Conservation (phyloP, 2,329 filamentous ascomycete genomes). For the Colletotrichum caudatum region DNA sequence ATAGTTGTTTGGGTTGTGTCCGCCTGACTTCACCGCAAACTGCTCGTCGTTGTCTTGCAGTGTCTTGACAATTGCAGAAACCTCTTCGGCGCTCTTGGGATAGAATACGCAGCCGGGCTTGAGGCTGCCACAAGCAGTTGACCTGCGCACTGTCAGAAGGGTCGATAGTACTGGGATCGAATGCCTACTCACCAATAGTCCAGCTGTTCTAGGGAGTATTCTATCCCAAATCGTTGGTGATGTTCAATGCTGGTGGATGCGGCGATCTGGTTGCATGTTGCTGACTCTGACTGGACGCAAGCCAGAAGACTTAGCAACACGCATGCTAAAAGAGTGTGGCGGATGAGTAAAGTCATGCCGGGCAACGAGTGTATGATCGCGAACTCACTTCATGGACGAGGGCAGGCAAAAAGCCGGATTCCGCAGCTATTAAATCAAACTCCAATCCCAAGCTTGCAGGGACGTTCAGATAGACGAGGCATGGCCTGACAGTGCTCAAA, state of each 20-base stretch:
- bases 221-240: background rate
- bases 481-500: background rate
- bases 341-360: background rate
- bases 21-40: conserved; percentile 69
- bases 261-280: conserved; percentile 12
- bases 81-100: conserved; percentile 62
- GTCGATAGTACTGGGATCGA: background rate
- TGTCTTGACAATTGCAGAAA: conserved; percentile 63
- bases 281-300: background rate
- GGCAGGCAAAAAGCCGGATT: background rate
- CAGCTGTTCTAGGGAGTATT: conserved; percentile 13
- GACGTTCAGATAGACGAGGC: background rate
- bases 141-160: conserved; percentile 48
- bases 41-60: conserved; percentile 59
- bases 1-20: conserved; percentile 67
- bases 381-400: background rate
- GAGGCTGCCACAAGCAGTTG: conserved; percentile 56
- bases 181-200: conserved; percentile 10
- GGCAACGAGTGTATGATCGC: background rate
- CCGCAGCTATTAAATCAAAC: background rate
- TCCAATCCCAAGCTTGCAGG: background rate
- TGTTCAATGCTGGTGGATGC: conserved; percentile 17
- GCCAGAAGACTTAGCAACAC: background rate
- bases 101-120: conserved; percentile 61
- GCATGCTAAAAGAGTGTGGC: background rate